Percentiles rank a stretch among this genome's conserved stretches.
phyloP scores from a whole-genome alignment of 768 basidiomycete genomes.

The Neoboletus subvelutipes region DNA sequence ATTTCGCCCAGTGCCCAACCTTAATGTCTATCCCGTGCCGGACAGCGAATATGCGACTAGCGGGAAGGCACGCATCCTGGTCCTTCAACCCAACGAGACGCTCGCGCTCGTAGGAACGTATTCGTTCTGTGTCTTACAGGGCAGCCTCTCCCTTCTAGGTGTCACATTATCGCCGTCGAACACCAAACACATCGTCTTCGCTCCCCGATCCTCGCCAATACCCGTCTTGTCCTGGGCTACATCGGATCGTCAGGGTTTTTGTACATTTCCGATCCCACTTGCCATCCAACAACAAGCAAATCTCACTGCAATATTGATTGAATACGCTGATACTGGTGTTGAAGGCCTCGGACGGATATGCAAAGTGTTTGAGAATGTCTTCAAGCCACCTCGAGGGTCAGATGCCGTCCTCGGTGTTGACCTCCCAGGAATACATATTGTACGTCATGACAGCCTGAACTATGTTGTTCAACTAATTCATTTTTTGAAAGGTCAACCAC shows the following conservation, averaged over 20 bases:
- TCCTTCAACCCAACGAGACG: conserved; percentile 48
- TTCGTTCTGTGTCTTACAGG: conserved; percentile 58
- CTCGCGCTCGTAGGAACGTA: conserved; percentile 71
- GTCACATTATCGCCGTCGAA: conserved; percentile 44
- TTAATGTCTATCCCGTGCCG: conserved; percentile 34
- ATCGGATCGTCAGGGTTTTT: conserved; percentile 13
- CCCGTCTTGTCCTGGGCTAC: conserved; percentile 45
- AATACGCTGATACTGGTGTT: conserved; percentile 57
- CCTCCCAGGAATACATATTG: conserved; percentile 50
- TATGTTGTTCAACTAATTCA: conserved; percentile 14
- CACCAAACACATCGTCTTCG: conserved; percentile 56
- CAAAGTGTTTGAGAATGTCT: conserved; percentile 59
- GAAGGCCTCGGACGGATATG: conserved; percentile 67
- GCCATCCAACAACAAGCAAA: conserved; percentile 12
- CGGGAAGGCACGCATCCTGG: conserved; percentile 38
- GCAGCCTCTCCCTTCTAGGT: conserved; percentile 59
- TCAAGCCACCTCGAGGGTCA: conserved; percentile 46
- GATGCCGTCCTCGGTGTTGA: conserved; percentile 36
- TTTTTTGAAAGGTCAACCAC: conserved; percentile 22
- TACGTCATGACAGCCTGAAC: conserved; percentile 28
- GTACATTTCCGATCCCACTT: conserved; percentile 13
- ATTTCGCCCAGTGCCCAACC: conserved; percentile 44
- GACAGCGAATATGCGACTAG: not conserved
- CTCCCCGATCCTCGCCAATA: conserved; percentile 77
- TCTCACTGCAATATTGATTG: conserved; percentile 52